Base-by-base conservation (phyloP, 2,329 filamentous ascomycete species). In the Xylaria sp. region DNA sequence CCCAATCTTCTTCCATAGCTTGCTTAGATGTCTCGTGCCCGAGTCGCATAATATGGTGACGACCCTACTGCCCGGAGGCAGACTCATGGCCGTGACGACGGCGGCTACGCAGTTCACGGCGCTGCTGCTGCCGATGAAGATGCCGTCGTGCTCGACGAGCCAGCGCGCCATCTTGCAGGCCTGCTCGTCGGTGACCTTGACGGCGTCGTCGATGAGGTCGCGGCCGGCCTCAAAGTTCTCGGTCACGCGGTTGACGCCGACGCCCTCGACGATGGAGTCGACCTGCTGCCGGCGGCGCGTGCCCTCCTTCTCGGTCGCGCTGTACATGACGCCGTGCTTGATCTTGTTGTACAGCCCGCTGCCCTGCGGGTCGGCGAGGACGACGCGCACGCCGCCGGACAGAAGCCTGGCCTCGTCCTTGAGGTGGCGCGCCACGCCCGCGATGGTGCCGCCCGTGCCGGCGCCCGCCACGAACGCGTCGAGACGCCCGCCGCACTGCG, bases 321-420 rank as follows among this genome's bases (percentile, higher is more conserved):
- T 90, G 78, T 97, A 99, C 92, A 99, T 97, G 63, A 99, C 95
- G 4, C 94, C 95, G 76, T 95, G 91, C 69, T 90, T 90, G 67
- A 99, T 84, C 73, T 92, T 90, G 79, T 99, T 96, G 81, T 90
- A 97, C 25, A 99, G 80, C 0, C 95, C 95, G 74, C 92, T 96
- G 9, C 95, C 95, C 74, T 96, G 93, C 1, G 95, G 96, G 76
- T 99, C 95, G 0, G 95, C 94, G 1, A 99, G 86, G 1, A 98
- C 87, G 31, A 98, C 58, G 4, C 56, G 47, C 4, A 71, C 51
- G 17, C 10, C 31, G n/a, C n/a, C n/a, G n/a, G n/a, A n/a, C 0
- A 83, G 81, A n/a, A 92, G 74, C 53, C 83, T 73, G 17, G 78
- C 79, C 49, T 83, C 79, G 43, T 91, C 87, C 76, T 97, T 98